Evolutionary conservation across 148 eudicot species (phyloP).

Genomic region (Amaranthus cruentus): DNA sequence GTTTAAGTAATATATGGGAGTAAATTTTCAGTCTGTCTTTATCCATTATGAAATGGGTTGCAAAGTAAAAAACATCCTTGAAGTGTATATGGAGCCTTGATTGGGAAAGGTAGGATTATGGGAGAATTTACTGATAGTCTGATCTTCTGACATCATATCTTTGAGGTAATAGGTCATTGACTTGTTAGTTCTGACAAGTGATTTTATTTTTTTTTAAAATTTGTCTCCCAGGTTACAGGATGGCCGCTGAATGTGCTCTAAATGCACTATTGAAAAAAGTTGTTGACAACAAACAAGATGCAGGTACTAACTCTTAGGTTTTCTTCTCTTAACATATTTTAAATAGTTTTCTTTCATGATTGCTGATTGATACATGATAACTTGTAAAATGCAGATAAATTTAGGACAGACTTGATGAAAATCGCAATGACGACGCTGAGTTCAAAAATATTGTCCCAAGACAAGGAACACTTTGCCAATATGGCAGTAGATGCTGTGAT

Average conservation of each 20-base stretch:
- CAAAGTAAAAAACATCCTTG: too few species aligned
- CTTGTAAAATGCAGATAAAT: constrained; percentile 61
- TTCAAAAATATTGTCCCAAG: constrained; percentile 92
- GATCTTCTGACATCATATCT: background rate
- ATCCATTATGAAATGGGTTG: too few species aligned
- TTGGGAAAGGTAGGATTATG: too few species aligned
- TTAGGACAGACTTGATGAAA: constrained; percentile 86
- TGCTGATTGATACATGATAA: constrained; percentile 9
- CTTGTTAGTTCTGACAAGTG: constrained; percentile 4
- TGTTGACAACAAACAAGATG: constrained; percentile 74
- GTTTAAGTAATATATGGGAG: too few species aligned
- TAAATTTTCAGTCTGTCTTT: too few species aligned
- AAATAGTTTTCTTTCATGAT: background rate
- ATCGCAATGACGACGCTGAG: constrained; percentile 98
- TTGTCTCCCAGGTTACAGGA: constrained; percentile 59
- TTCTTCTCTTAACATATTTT: background rate
- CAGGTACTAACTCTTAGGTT: constrained; percentile 45
- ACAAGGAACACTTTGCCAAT: constrained; percentile 91
- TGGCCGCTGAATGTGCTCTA: constrained; percentile 95
- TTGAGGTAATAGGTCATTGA: background rate
- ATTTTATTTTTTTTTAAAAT: background rate
- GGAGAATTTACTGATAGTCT: background rate
- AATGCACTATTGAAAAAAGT: constrained; percentile 71
- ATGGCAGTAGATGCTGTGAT: constrained; percentile 97
- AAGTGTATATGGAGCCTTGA: too few species aligned